Conservation (phyloP, 2,329 filamentous ascomycete genomes). For the Colletotrichum tamarilloi region DNA sequence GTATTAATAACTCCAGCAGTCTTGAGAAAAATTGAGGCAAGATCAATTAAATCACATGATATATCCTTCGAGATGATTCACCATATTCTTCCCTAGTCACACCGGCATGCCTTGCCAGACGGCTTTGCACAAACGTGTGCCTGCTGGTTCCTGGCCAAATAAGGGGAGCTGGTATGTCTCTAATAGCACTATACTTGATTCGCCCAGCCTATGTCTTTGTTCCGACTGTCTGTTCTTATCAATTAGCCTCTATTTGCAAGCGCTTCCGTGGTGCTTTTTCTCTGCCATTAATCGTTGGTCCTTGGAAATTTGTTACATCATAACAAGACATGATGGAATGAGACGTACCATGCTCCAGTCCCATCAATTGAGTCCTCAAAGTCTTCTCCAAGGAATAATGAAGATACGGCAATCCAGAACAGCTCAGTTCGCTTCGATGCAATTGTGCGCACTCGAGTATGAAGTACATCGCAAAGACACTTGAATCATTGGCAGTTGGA, state of each 20-base stretch:
- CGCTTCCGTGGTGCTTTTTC: not conserved
- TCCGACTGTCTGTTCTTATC: not conserved
- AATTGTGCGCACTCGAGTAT: not conserved
- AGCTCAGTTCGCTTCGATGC: no score
- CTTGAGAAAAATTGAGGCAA: not conserved
- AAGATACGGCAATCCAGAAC: not conserved
- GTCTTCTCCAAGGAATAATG: not conserved
- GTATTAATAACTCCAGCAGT: not conserved
- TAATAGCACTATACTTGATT: not conserved
- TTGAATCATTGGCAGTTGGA: not conserved
- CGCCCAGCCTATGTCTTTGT: not conserved
- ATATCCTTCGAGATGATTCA: not conserved
- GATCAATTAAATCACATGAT: not conserved
- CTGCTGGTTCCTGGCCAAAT: not conserved
- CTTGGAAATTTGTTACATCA: not conserved
- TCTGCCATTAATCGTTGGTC: no score
- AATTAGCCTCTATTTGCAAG: not conserved
- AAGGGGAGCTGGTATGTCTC: not conserved
- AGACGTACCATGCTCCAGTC: not conserved
- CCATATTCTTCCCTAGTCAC: not conserved
- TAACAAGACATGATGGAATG: not conserved
- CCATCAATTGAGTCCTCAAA: not conserved
- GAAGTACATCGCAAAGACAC: not conserved
- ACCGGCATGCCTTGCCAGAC: not conserved
- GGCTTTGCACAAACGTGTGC: not conserved